Evolutionary conservation across 352 stramenopile genomes (phyloP), one percentile per base, ranked within the genome.

Genomic region (Globisporangium yorkense): DNA sequence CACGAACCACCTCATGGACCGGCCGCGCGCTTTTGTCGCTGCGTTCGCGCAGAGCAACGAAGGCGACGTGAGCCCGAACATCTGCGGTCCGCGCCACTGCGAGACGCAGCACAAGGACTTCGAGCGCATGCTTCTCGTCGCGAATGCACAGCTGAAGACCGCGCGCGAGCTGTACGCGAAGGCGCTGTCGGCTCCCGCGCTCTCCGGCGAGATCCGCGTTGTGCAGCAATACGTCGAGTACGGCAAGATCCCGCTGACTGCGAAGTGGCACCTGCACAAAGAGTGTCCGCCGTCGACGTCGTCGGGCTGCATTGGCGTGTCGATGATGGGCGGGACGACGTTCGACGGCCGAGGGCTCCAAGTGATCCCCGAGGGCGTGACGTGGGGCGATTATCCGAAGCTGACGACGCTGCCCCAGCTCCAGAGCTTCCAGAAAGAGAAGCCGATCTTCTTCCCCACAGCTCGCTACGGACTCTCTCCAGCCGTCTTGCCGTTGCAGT

Each of bases 41-140:
- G 90, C 92, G 1, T 98, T 98, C 65, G 90, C 89, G 8, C 92
- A 96, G 57, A 97, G 89, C 55, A 98, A 98, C 52, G 84, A 97
- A 65, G 92, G 90, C 44, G 92, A 97, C 61, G 92, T 97, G 57
- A 96, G 87, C 44, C 92, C 92, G 0, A 98, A 97, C 63, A 96
- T 96, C 54, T 87, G 80, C 54, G 84, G 84, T 1, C 84, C 84
- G 1, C 79, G 84, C 27, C 74, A 84, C 43, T 63, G 70, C 44
- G 70, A 67, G 18, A 91, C 77, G 5, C 69, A 94, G 57, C 70
- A 92, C 57, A 75, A 89, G 50, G 84, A 94, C 56, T 87, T 89
- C 63, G 78, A 89, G 57, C 74, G 78, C 10, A 92, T 94, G 84
- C 61, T 88, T n/a, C 70, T 81, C 12, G 82, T 94, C 10, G 84